These are phyloP conservation scores for Trypanosoma lewisi DNA, from an alignment of 208 protist genomes.

Conservation along the genomic window DNA sequence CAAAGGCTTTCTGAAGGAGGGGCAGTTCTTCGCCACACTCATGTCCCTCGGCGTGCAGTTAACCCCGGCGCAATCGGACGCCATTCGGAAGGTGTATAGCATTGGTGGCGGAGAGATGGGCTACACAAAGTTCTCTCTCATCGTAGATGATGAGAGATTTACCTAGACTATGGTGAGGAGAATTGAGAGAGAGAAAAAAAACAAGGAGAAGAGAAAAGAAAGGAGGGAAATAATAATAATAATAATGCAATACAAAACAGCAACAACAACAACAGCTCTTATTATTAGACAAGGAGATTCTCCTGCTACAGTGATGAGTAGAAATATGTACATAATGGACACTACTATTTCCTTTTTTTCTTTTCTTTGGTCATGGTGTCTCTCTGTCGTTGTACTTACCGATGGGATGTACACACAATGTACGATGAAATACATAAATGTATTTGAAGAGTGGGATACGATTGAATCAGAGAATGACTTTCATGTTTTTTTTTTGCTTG, in stretches of 20 bases:
- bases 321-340: constrained; percentile 9
- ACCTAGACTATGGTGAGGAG: constrained; percentile 18
- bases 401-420: constrained; percentile 8
- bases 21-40: constrained; percentile 84
- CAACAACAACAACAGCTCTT: too few relatives aligned
- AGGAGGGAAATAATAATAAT: constrained; percentile 1
- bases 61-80: constrained; percentile 57
- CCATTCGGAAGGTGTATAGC: constrained; percentile 42
- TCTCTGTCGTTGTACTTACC: constrained; percentile 3
- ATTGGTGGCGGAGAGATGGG: constrained; percentile 67
- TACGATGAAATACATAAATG: constrained; percentile 13
- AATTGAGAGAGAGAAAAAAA: not conserved
- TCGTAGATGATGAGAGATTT: constrained; percentile 47
- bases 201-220: not conserved
- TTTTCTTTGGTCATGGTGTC: not conserved
- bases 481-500: not conserved
- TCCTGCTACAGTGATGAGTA: not conserved
- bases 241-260: not conserved
- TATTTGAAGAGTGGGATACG: not conserved
- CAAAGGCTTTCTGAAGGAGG: constrained; percentile 73
- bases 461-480: too few relatives aligned
- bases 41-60: constrained; percentile 72
- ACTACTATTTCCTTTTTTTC: not conserved
- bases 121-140: constrained; percentile 62
- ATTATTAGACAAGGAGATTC: not conserved